Conservation (phyloP, 768 basidiomycete genomes). For the Leccinum barrowsii region DNA sequence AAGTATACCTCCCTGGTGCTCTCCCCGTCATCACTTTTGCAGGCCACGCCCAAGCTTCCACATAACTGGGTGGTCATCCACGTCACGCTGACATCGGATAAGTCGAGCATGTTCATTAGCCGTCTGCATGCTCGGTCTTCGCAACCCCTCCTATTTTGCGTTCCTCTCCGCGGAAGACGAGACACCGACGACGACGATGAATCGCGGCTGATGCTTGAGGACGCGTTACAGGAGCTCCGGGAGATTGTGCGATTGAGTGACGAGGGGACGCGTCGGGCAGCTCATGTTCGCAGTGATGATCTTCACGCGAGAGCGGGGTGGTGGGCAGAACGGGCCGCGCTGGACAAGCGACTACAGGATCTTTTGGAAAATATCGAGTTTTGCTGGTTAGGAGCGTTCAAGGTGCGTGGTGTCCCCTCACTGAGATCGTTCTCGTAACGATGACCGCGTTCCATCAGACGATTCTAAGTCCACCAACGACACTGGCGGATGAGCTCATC, state of each 20-base stretch:
- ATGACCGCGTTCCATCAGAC: conserved; percentile 36
- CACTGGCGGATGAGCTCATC: conserved; percentile 43
- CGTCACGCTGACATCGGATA: conserved; percentile 80
- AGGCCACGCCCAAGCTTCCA: conserved; percentile 52
- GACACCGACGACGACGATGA: conserved; percentile 74
- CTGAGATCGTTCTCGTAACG: neutral
- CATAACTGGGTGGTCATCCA: conserved; percentile 79
- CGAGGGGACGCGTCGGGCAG: conserved; percentile 68
- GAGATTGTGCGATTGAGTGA: conserved; percentile 83
- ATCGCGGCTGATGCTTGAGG: conserved; percentile 68
- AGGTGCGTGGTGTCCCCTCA: conserved; percentile 48
- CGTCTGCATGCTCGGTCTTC: conserved; percentile 59
- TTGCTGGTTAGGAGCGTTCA: conserved; percentile 97
- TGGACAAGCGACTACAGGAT: conserved; percentile 75
- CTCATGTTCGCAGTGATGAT: conserved; percentile 65
- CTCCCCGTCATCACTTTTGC: conserved; percentile 36
- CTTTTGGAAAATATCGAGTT: conserved; percentile 86
- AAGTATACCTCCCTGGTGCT: conserved; percentile 42
- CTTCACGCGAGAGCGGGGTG: conserved; percentile 64
- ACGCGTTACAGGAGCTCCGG: conserved; percentile 66
- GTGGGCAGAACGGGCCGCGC: conserved; percentile 78
- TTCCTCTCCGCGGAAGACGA: conserved; percentile 82
- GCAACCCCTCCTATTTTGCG: conserved; percentile 75
- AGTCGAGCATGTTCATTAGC: conserved; percentile 77
- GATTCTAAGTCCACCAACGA: conserved; percentile 51